phyloP scores from a whole-genome alignment of 2,329 filamentous ascomycete species.

The Diaporthe citrichinensis region DNA sequence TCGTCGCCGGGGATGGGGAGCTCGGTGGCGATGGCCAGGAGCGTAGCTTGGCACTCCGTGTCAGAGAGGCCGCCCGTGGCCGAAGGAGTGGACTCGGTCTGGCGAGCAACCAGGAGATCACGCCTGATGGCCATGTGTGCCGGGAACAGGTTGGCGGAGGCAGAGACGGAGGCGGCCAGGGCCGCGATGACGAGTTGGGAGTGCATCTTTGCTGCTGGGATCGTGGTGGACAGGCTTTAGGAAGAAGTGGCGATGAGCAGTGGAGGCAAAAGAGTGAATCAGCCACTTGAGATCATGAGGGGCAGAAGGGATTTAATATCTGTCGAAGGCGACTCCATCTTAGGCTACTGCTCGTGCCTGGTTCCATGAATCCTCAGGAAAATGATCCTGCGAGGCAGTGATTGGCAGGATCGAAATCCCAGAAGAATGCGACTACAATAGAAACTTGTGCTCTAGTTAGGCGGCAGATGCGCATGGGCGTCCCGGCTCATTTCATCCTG shows the following conservation, averaged over 20 bases:
- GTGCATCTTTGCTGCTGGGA: conserved; percentile 45
- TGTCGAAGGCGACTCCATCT: background rate
- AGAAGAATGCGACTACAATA: conserved; percentile 12
- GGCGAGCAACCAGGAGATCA: conserved; percentile 44
- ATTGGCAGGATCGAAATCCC: conserved; percentile 11
- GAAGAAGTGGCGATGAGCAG: background rate
- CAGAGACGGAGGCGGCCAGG: conserved; percentile 45
- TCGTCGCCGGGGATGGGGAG: conserved; percentile 47
- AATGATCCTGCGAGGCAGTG: background rate
- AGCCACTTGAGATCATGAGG: background rate
- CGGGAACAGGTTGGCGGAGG: conserved; percentile 43
- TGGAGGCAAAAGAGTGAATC: background rate
- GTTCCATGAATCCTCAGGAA: background rate
- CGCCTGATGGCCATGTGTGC: conserved; percentile 41
- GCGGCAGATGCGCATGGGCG: background rate
- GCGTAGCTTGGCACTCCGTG: conserved; percentile 42
- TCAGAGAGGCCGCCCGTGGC: conserved; percentile 32
- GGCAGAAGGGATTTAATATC: background rate
- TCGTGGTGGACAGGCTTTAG: background rate
- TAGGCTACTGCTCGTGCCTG: background rate
- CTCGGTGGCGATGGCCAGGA: conserved; percentile 43
- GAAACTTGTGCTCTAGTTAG: background rate
- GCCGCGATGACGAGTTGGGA: conserved; percentile 46
- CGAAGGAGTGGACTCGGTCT: conserved; percentile 43
- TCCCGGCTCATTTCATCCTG: conserved; percentile 20